These are phyloP conservation scores for Lactifluus piperatus DNA, from an alignment of 768 basidiomycete genomes.

Conservation along the genomic window DNA sequence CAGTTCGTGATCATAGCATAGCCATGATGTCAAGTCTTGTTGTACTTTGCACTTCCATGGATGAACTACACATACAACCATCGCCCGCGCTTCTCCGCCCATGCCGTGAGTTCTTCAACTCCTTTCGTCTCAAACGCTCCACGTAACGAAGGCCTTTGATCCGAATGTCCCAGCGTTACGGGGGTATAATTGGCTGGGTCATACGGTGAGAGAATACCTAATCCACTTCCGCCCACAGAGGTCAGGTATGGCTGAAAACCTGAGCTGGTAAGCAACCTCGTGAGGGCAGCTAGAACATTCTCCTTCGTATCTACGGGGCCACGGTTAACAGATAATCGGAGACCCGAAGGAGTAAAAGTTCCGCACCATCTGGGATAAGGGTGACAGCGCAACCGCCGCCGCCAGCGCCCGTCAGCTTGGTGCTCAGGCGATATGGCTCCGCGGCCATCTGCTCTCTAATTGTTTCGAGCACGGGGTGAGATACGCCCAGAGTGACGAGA, in stretches of 20 bases:
- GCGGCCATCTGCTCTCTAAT: constrained; percentile 64
- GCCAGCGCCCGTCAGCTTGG: constrained; percentile 96
- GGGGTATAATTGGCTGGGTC: constrained; percentile 28
- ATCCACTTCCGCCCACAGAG: constrained; percentile 86
- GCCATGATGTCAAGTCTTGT: neutral
- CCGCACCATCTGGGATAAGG: constrained; percentile 83
- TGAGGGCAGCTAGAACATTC: constrained; percentile 47
- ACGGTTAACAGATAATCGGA: neutral
- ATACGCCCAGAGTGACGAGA: constrained; percentile 80
- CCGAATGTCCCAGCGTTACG: constrained; percentile 23
- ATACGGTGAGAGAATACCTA: constrained; percentile 68
- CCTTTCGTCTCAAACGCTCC: constrained; percentile 25
- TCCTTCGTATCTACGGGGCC: constrained; percentile 58
- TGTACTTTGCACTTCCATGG: too few species aligned
- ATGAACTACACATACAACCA: constrained; percentile 34
- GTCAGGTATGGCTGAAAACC: constrained; percentile 84
- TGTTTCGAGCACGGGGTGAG: constrained; percentile 78
- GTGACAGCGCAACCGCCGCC: constrained; percentile 98
- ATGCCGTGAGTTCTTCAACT: constrained; percentile 26
- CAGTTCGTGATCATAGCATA: neutral
- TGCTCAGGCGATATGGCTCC: constrained; percentile 60
- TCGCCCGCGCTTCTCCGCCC: constrained; percentile 31
- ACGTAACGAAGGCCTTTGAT: constrained; percentile 15
- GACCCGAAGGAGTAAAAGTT: constrained; percentile 8
- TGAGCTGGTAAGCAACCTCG: constrained; percentile 46